Evolutionary conservation across 495 filamentous ascomycete species (phyloP).

Genomic region (Cercophora samala): DNA sequence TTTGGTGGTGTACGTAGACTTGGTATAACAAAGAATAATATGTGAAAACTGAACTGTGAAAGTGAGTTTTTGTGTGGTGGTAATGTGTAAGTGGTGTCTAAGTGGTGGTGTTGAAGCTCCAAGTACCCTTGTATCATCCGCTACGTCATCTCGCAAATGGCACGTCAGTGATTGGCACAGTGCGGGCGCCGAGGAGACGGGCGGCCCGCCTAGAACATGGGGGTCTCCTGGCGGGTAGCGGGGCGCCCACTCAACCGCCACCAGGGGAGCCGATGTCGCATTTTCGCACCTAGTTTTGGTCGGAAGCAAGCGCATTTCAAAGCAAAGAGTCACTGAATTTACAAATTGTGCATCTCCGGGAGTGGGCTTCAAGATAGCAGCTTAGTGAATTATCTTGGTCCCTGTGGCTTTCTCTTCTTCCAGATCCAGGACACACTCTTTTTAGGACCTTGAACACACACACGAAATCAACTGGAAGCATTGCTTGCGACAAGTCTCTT

Average conservation of each 20-base stretch:
- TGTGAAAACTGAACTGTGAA: too few species aligned
- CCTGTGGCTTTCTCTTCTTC: neutral
- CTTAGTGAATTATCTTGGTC: neutral
- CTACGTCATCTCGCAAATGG: constrained; percentile 20
- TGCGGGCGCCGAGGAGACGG: constrained; percentile 11
- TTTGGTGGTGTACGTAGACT: neutral
- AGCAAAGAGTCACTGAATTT: constrained; percentile 26
- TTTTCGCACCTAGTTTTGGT: constrained; percentile 6
- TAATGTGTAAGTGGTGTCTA: neutral
- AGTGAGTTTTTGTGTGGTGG: neutral
- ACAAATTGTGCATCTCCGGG: constrained; percentile 19
- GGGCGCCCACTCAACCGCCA: constrained; percentile 18
- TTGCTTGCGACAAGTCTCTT: neutral
- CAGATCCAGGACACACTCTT: neutral
- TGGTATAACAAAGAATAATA: neutral
- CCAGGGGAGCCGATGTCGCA: constrained; percentile 35
- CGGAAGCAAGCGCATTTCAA: constrained; percentile 37
- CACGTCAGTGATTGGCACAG: constrained; percentile 16
- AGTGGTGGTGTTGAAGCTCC: neutral
- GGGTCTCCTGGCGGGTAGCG: constrained; percentile 1
- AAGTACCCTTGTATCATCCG: neutral
- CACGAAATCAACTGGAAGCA: neutral
- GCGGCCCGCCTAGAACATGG: constrained; percentile 12
- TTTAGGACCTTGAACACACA: neutral
- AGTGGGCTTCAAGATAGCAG: neutral